Evolutionary conservation across 1,284 basidiomycete species (phyloP), one percentile per base, ranked within the genome.

Genomic region (Mycena citricolor): DNA sequence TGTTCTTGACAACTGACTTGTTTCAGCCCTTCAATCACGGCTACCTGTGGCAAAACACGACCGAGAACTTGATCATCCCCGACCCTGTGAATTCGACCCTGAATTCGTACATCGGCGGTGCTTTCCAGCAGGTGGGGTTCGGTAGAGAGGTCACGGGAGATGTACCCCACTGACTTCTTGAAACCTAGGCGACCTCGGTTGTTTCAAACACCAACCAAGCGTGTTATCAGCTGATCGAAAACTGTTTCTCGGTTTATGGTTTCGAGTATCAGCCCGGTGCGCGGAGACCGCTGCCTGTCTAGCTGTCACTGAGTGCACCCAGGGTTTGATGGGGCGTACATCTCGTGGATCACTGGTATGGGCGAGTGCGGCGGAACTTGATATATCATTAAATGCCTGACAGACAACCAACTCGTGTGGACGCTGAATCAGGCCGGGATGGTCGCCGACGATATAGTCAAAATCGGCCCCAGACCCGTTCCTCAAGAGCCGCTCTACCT

Each of bases 401-500:
- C 81, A 22, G 71, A 82, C 49, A 74, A 68, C 48, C 66, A 79
- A 56, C 67, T 75, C 41, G 78, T 81, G 23, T 98, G 90, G 91
- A 88, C 83, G 3, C 56, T 97, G 41, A 77, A 79, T 28, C 74
- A 77, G n/a, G 64, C 69, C 28, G 93, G 87, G 4, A 76, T 94
- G 66, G 80, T 69, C 4, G 76, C 86, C 2, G 86, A 94, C 59
- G 37, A 66, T 1, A 49, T 57, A 1, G 82, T 83, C 12, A 70
- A 90, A 51, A 90, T 95, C 40, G 70, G 81, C 2, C 74, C 78
- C 28, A 74, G 94, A 32, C 77, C 84, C 4, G 74, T 97, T 29
- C 79, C 92, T 0, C 81, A 88, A 57, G 93, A 94, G 62, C 90
- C 91, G 2, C 81, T 94, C 81, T 85, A 91, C 62, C 73, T 94